phyloP scores from a whole-genome alignment of 257 asterid genomes.

The Jasminum sambac region DNA sequence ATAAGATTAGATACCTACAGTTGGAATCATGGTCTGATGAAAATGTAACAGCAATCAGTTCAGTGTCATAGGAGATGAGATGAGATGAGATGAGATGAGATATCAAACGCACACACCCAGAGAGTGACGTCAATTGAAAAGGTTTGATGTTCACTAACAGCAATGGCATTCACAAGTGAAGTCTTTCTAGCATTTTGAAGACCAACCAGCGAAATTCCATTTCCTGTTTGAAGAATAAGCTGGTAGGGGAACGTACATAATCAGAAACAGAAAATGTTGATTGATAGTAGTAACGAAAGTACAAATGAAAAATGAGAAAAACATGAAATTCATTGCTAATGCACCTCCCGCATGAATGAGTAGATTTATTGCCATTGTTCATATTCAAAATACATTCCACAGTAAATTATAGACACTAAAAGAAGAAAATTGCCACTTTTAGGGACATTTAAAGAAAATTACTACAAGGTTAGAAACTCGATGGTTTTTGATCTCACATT shows the following conservation, averaged over 20 bases:
- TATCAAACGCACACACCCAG: conserved; percentile 7
- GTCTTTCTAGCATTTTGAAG: conserved; percentile 95
- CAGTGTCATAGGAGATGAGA: conserved; percentile 14
- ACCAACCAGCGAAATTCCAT: conserved; percentile 92
- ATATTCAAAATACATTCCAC: no score
- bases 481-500: no score
- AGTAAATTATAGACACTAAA: no score
- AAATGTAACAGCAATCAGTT: conserved; percentile 26
- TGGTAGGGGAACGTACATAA: conserved; percentile 29
- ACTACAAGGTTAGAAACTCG: no score
- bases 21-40: conserved; percentile 92
- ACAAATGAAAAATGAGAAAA: neutral
- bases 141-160: conserved; percentile 53
- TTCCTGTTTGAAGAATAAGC: conserved; percentile 93
- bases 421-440: no score
- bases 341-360: no score
- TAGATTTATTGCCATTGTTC: no score
- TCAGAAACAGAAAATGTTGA: conserved; percentile 16
- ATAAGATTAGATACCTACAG: conserved; percentile 58
- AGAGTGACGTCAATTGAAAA: conserved; percentile 7
- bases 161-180: conserved; percentile 82
- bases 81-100: conserved; percentile 15
- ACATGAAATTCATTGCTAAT: no score
- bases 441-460: no score
- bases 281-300: neutral